phyloP scores from a whole-genome alignment of 306 rosid genomes.

The Quillaja saponaria region DNA sequence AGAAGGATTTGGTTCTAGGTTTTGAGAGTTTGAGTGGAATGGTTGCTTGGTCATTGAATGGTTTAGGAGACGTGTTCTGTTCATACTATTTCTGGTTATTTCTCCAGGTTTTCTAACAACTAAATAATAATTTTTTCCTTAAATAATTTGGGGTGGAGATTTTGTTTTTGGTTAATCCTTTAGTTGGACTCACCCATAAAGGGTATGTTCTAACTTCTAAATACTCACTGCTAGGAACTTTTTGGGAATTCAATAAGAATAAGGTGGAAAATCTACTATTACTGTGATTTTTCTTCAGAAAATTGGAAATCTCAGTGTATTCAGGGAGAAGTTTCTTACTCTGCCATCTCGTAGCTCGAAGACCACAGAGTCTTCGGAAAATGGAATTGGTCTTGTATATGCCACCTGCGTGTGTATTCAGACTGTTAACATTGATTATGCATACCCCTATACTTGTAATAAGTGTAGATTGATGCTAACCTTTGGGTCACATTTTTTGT shows the following conservation, averaged over 20 bases:
- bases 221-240: not conserved
- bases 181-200: no score
- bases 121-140: not conserved
- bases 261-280: constrained; percentile 1
- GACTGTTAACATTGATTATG: constrained; percentile 29
- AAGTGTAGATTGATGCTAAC: constrained; percentile 34
- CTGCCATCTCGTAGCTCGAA: constrained; percentile 91
- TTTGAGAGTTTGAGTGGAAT: no score
- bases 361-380: constrained; percentile 67
- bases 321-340: constrained; percentile 49
- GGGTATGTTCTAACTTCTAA: not conserved
- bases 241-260: not conserved
- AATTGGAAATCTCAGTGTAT: constrained; percentile 19
- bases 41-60: no score
- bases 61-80: no score
- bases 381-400: constrained; percentile 74
- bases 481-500: constrained; percentile 65
- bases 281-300: constrained; percentile 1
- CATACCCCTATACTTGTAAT: not conserved
- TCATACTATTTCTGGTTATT: no score
- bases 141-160: no score
- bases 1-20: no score
- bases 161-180: no score
- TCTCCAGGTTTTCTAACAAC: no score
- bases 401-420: constrained; percentile 59